phyloP scores from a whole-genome alignment of 129 eudicot genomes.

The Lonicera japonica region DNA sequence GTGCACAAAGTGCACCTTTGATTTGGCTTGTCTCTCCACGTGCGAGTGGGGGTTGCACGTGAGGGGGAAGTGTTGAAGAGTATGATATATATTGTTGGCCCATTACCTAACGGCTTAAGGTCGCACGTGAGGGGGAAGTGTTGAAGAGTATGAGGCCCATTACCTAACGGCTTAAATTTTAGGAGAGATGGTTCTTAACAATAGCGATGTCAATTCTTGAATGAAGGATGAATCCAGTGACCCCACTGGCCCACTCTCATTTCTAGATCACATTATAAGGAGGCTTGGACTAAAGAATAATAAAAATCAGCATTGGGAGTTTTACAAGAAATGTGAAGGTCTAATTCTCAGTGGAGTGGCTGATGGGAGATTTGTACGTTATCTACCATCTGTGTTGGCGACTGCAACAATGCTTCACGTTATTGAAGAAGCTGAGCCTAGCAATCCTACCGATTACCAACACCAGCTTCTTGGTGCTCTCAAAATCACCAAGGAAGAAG shows the following conservation, averaged over 20 bases:
- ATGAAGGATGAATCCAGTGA: constrained; percentile 94
- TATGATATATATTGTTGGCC: too few relatives aligned
- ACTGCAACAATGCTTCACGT: constrained; percentile 73
- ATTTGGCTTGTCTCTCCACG: too few relatives aligned
- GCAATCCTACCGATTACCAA: constrained; percentile 52
- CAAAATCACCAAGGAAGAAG: constrained; percentile 52
- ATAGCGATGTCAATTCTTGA: constrained; percentile 68
- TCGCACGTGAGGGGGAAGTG: too few relatives aligned
- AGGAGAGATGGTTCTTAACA: too few relatives aligned
- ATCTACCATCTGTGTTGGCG: constrained; percentile 69
- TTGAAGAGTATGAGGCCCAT: too few relatives aligned
- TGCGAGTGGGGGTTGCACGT: too few relatives aligned
- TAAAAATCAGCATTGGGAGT: constrained; percentile 61
- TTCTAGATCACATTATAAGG: constrained; percentile 81
- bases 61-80: too few relatives aligned
- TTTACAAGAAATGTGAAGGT: constrained; percentile 59
- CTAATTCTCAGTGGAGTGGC: constrained; percentile 45
- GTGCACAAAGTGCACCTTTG: too few relatives aligned
- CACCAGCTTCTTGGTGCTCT: constrained; percentile 66
- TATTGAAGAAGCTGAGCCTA: constrained; percentile 50
- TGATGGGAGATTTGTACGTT: constrained; percentile 57
- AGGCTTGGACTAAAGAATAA: constrained; percentile 68
- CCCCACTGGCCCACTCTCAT: constrained; percentile 87
- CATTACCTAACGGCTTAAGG: too few relatives aligned
- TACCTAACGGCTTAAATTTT: too few relatives aligned